phyloP scores from a whole-genome alignment of 2,329 filamentous ascomycete genomes.

The Trichothecium roseum region DNA sequence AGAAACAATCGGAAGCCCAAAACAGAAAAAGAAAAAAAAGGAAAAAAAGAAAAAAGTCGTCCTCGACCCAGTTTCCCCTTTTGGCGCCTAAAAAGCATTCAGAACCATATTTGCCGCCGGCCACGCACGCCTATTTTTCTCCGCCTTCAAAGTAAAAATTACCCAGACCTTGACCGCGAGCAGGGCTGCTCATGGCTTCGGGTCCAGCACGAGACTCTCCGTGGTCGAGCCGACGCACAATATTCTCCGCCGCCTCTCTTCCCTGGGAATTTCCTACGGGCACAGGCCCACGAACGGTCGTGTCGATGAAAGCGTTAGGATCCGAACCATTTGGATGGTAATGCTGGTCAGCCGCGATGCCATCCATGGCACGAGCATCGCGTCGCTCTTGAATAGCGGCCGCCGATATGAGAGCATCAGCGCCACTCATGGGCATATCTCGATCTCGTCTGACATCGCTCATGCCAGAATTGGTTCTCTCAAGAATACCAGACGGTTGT shows the following conservation, averaged over 20 bases:
- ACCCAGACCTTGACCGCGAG: conserved; percentile 37
- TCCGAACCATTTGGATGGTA: conserved; percentile 34
- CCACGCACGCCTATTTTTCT: conserved; percentile 5
- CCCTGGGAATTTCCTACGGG: conserved; percentile 17
- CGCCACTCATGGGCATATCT: conserved; percentile 16
- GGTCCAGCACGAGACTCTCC: conserved; percentile 30
- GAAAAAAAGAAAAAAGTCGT: no score
- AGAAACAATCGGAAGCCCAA: no score
- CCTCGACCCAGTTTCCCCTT: conserved; percentile 2
- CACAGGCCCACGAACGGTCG: conserved; percentile 48
- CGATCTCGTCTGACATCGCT: conserved; percentile 32
- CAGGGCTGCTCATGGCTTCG: conserved; percentile 30
- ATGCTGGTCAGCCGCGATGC: conserved; percentile 47
- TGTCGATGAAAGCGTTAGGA: conserved; percentile 52
- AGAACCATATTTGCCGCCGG: no score
- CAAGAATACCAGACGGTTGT: conserved; percentile 29
- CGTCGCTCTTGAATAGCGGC: conserved; percentile 39
- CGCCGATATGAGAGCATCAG: conserved; percentile 33
- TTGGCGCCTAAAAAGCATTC: neutral
- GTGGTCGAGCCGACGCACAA: conserved; percentile 47
- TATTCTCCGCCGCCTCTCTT: conserved; percentile 52
- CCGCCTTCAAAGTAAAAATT: conserved; percentile 50
- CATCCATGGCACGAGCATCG: conserved; percentile 58
- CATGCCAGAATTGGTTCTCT: conserved; percentile 41
- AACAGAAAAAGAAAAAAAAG: no score